A percentile compares a stretch with the other conserved stretches of the same genome.
These are phyloP conservation scores for Thraustotheca clavata DNA, from an alignment of 352 stramenopile species.

Conservation along the genomic window DNA sequence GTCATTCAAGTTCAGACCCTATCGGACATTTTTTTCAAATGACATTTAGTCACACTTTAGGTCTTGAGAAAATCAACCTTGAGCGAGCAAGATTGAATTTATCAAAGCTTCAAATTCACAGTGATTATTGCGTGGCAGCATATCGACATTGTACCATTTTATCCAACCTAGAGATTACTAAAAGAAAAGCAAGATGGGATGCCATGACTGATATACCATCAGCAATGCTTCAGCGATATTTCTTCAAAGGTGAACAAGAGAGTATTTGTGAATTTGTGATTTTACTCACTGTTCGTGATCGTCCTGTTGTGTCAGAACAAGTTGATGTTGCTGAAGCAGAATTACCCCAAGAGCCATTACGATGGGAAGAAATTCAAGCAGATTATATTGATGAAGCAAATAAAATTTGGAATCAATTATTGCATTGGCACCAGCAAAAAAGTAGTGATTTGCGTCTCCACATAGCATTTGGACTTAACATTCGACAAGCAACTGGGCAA, in stretches of 20 bases:
- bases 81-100: not conserved
- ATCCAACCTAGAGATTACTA: not conserved
- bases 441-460: not conserved
- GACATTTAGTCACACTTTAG: not conserved
- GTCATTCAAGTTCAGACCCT: too few relatives aligned
- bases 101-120: not conserved
- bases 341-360: not conserved
- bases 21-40: not conserved
- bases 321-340: not conserved
- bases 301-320: not conserved
- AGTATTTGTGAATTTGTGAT: constrained; percentile 13
- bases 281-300: not conserved
- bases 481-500: not conserved
- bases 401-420: not conserved
- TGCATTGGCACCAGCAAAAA: constrained; percentile 1
- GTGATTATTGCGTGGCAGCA: not conserved
- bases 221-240: not conserved
- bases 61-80: constrained; percentile 13
- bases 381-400: not conserved
- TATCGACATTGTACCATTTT: not conserved
- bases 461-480: constrained; percentile 17
- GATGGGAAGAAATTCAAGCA: not conserved
- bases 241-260: constrained; percentile 19
- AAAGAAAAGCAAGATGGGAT: constrained; percentile 8
- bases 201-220: not conserved